A percentile compares a stretch with the other conserved stretches of the same genome.
phyloP scores from a whole-genome alignment of 2,329 filamentous ascomycete genomes.

The Ophiocordyceps camponoti-leonardi region DNA sequence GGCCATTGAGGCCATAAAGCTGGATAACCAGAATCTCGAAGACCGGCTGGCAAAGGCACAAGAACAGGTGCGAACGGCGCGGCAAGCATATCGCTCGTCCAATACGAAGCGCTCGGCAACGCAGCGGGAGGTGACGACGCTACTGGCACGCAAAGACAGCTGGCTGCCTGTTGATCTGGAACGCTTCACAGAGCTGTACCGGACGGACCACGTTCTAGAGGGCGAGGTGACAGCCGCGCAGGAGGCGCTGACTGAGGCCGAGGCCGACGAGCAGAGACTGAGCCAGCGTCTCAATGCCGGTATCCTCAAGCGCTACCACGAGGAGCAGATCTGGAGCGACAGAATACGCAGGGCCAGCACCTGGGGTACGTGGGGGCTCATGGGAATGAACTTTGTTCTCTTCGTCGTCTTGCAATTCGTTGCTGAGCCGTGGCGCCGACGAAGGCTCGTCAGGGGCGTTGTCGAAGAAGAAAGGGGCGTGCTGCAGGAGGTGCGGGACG shows the following conservation, averaged over 20 bases:
- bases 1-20: constrained; percentile 72
- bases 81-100: constrained; percentile 64
- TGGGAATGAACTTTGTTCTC: constrained; percentile 88
- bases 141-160: constrained; percentile 83
- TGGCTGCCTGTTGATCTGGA: constrained; percentile 83
- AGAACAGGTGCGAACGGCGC: constrained; percentile 49
- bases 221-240: constrained; percentile 60
- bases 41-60: constrained; percentile 40
- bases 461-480: constrained; percentile 56
- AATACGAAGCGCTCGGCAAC: constrained; percentile 71
- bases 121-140: constrained; percentile 86
- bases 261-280: constrained; percentile 64
- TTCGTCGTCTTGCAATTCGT: constrained; percentile 77
- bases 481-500: constrained; percentile 28
- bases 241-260: constrained; percentile 54
- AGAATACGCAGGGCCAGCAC: constrained; percentile 92
- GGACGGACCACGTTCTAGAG: constrained; percentile 85
- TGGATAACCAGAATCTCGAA: constrained; percentile 55
- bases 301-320: constrained; percentile 85
- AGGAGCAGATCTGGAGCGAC: constrained; percentile 98
- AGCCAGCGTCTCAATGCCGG: constrained; percentile 59
- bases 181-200: constrained; percentile 83
- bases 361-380: constrained; percentile 95
- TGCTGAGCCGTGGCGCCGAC: constrained; percentile 81
- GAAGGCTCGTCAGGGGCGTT: constrained; percentile 64